Percentiles rank a stretch among this genome's conserved stretches.
phyloP scores from a whole-genome alignment of 208 protist species.

The Leishmania tropica region DNA sequence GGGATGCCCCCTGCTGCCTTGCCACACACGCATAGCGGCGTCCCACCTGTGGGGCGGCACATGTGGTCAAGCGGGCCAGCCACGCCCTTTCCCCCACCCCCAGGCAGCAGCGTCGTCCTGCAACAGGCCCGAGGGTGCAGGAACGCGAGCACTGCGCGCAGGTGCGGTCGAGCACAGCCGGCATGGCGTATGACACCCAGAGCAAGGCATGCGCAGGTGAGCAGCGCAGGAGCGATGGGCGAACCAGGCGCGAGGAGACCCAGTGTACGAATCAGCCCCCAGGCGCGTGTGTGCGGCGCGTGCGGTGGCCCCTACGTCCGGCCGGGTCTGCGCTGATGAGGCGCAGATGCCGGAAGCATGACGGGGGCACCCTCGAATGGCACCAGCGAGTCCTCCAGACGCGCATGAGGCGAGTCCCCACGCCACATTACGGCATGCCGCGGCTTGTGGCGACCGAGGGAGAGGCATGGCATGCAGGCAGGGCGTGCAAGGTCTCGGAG shows the following conservation, averaged over 20 bases:
- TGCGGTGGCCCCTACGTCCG: neutral
- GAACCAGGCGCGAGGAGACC: neutral
- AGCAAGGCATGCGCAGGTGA: no score
- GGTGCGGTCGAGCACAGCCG: no score
- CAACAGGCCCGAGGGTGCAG: neutral
- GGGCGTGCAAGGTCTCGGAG: neutral
- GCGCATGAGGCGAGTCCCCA: neutral
- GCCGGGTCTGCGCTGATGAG: no score
- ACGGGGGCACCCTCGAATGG: neutral
- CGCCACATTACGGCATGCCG: neutral
- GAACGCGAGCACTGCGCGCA: no score
- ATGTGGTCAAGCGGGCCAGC: no score
- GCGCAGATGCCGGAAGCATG: neutral
- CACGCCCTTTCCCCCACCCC: no score
- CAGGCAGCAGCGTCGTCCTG: neutral
- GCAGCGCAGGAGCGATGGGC: no score
- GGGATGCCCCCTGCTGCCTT: no score
- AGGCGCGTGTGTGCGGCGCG: no score
- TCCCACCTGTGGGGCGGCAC: no score
- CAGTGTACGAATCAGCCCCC: neutral
- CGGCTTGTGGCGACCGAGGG: neutral
- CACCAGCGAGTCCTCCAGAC: neutral
- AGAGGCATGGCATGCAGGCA: neutral
- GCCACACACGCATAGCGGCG: no score
- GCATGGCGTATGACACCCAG: no score